Evolutionary conservation across 2,329 filamentous ascomycete species (phyloP), one percentile per base, ranked within the genome.

Genomic region (Aplosporella prunicola): DNA sequence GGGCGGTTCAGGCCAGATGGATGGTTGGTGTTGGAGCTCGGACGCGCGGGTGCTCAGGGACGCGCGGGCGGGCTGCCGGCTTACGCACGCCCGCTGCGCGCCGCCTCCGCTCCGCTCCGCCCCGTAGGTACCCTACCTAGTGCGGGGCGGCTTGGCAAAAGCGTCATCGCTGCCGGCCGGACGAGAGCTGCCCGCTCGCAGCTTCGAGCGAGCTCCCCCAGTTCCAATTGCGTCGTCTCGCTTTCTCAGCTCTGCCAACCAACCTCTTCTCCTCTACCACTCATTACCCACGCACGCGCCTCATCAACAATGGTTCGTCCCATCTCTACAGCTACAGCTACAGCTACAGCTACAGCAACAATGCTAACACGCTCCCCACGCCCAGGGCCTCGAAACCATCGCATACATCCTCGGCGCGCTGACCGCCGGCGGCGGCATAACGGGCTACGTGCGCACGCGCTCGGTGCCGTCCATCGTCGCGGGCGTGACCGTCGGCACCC

Each of bases 391-490:
- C 45, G 64, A 71, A 49, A 71, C 65, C 53, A 78, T 85, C 54
- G 86, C 89, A 46, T 84, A 80, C 60, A 58, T 83, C 52, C 78
- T 96, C 53, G 84, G 82, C 43, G 71, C 77, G 46, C 71, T 96
- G 42, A 95, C 88, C 41, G 86, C 88, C 35, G 72, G 81, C 40
- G 91, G 91, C 51, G 91, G 91, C 46, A 80, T 84, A 43, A 82
- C 83, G 55, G 91, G 91, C 55, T 98, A 86, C 63, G 69, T 80
- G 29, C 79, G 80, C 57, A 91, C 88, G 1, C 76, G 85, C 42
- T 96, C 88, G 16, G 60, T 94, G 33, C 89, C 89, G 24, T 94
- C 87, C 9, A 72, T 96, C 49, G 78, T 76, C 9, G 91, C 91
- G 10, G 91, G 91, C 35, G 69, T 85, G 48, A 79, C 80, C 22